Conservation (phyloP, 2,329 filamentous ascomycete genomes). For the Apiospora malaysiana region DNA sequence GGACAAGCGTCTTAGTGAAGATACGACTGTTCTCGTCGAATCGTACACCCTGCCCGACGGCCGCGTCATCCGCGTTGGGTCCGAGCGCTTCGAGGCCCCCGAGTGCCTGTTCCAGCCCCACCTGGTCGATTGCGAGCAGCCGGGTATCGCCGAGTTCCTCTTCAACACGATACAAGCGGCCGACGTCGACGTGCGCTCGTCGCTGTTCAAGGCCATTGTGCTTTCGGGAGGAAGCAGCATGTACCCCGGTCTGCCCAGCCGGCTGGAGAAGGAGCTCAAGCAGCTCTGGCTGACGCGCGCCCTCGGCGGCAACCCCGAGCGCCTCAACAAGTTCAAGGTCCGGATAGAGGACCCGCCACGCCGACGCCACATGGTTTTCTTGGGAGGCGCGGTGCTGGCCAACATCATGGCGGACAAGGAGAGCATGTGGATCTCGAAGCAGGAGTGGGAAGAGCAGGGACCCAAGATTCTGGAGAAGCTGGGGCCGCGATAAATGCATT, state of each 20-base stretch:
- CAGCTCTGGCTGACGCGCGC: constrained; percentile 97
- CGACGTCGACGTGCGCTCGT: constrained; percentile 92
- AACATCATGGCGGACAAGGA: constrained; percentile 99
- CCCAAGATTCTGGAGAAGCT: constrained; percentile 86
- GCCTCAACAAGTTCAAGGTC: constrained; percentile 98
- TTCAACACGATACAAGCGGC: constrained; percentile 99
- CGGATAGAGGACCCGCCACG: constrained; percentile 97
- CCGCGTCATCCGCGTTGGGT: constrained; percentile 93
- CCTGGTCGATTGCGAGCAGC: constrained; percentile 95
- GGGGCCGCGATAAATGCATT: constrained; percentile 72
- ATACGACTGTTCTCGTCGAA: constrained; percentile 96
- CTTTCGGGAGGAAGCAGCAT: constrained; percentile 97
- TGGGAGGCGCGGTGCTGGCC: constrained; percentile 93
- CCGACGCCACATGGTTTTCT: constrained; percentile 98
- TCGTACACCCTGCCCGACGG: constrained; percentile 97
- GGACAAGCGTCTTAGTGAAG: constrained; percentile 94
- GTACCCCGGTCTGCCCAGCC: constrained; percentile 94
- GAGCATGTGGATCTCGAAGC: constrained; percentile 97
- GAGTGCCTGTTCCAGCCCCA: constrained; percentile 99
- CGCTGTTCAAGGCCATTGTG: constrained; percentile 96
- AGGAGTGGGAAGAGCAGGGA: constrained; percentile 96
- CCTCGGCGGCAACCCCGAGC: constrained; percentile 87
- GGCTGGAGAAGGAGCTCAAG: constrained; percentile 98
- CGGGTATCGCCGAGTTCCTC: constrained; percentile 93
- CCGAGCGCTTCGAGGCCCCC: constrained; percentile 96